These are phyloP conservation scores for Rhododendron henanense DNA, from an alignment of 148 eudicot genomes.

Conservation along the genomic window DNA sequence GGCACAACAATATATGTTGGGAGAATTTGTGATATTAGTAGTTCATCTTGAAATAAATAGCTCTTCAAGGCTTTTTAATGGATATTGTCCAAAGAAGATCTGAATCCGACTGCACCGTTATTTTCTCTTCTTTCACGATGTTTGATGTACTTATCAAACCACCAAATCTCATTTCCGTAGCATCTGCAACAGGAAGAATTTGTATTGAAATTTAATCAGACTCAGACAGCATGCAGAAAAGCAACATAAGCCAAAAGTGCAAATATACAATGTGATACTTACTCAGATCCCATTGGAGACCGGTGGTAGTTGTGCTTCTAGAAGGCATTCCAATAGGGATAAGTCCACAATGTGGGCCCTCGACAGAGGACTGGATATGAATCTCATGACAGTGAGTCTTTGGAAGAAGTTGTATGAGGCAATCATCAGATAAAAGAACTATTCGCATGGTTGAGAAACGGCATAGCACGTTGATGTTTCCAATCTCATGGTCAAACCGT, in stretches of 20 bases:
- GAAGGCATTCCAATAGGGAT: conserved; percentile 68
- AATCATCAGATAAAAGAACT: conserved; percentile 78
- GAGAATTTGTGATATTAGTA: neutral
- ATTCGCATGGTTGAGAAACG: conserved; percentile 57
- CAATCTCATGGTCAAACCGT: conserved; percentile 91
- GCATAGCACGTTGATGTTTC: conserved; percentile 78
- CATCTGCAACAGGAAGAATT: conserved; percentile 44
- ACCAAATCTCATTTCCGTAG: conserved; percentile 84
- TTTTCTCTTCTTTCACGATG: conserved; percentile 48
- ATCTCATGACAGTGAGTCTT: conserved; percentile 68
- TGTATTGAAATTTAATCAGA: neutral
- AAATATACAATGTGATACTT: conserved; percentile 24
- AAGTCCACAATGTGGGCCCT: conserved; percentile 97
- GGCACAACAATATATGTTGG: conserved; percentile 5
- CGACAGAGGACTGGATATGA: conserved; percentile 53
- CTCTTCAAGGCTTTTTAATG: conserved; percentile 31
- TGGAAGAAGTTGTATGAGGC: conserved; percentile 85
- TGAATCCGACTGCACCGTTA: conserved; percentile 71
- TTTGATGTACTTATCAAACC: conserved; percentile 88
- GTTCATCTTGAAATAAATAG: neutral
- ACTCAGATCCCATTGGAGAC: conserved; percentile 88
- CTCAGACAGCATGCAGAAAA: neutral
- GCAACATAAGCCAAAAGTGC: neutral
- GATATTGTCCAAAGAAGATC: conserved; percentile 96
- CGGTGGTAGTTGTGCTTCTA: conserved; percentile 64